Conservation (phyloP, 2,329 filamentous ascomycete species). For the Monosporascus sp. region DNA sequence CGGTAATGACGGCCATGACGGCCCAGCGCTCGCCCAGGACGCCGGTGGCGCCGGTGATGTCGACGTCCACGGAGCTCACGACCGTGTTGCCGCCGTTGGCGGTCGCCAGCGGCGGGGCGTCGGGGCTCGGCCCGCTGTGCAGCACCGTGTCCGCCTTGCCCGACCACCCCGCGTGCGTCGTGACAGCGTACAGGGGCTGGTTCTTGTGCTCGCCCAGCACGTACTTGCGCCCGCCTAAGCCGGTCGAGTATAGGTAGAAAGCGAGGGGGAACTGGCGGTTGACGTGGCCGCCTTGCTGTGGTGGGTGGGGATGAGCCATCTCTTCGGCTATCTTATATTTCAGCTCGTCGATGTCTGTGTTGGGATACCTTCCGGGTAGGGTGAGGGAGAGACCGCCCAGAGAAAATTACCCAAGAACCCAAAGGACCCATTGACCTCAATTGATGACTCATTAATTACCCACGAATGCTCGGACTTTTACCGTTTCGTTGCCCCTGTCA, state of each 20-base stretch:
- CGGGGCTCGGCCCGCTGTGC: slow-evolving; percentile 27
- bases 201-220: slow-evolving; percentile 26
- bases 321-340: too few relatives aligned
- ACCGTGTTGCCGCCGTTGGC: slow-evolving; percentile 9
- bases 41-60: slow-evolving; percentile 26
- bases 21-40: slow-evolving; percentile 37
- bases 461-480: too few relatives aligned
- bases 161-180: slow-evolving; percentile 19
- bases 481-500: too few relatives aligned
- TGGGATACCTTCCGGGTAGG: too few relatives aligned
- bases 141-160: slow-evolving; percentile 26
- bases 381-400: too few relatives aligned
- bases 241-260: slow-evolving; percentile 27
- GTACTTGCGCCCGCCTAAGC: slow-evolving; percentile 9
- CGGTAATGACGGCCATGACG: slow-evolving; percentile 36
- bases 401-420: too few relatives aligned
- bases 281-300: not conserved
- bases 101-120: slow-evolving; percentile 24
- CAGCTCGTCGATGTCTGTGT: too few relatives aligned
- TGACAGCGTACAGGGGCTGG: slow-evolving; percentile 28
- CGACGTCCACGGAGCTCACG: slow-evolving; percentile 14
- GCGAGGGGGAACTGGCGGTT: slow-evolving; percentile 26
- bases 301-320: too few relatives aligned
- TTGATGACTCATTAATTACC: too few relatives aligned
- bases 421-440: too few relatives aligned